Evolutionary conservation across 805 yeast genomes (phyloP).

Genomic region (Suhomyces vadensis): DNA sequence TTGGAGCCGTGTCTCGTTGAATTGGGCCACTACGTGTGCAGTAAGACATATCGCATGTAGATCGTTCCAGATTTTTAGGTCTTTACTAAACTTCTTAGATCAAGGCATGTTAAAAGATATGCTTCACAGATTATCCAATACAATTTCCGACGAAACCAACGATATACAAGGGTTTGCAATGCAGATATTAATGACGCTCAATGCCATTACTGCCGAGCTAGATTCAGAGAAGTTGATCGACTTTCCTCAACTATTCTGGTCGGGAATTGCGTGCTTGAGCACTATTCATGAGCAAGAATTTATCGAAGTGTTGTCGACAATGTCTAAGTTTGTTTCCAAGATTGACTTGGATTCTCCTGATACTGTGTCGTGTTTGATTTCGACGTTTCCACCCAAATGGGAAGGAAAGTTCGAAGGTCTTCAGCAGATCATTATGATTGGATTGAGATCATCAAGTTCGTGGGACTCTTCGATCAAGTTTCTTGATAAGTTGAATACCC

Average conservation of each 20-base stretch:
- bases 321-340: constrained; percentile 80
- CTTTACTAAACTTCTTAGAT: constrained; percentile 77
- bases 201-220: constrained; percentile 86
- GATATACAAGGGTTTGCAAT: constrained; percentile 96
- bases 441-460: constrained; percentile 78
- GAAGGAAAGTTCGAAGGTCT: constrained; percentile 91
- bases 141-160: constrained; percentile 82
- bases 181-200: constrained; percentile 95
- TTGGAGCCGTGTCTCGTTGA: constrained; percentile 82
- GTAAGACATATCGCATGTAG: constrained; percentile 96
- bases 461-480: constrained; percentile 76
- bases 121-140: constrained; percentile 89
- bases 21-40: constrained; percentile 97
- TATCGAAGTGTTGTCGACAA: constrained; percentile 78
- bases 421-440: constrained; percentile 75
- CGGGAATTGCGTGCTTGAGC: constrained; percentile 84
- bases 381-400: constrained; percentile 94
- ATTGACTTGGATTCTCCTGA: constrained; percentile 85
- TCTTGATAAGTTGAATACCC: constrained; percentile 65
- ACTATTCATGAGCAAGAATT: constrained; percentile 93
- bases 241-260: constrained; percentile 93
- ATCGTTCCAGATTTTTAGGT: constrained; percentile 89
- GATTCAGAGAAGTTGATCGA: constrained; percentile 76
- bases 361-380: constrained; percentile 76
- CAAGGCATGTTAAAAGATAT: constrained; percentile 88